phyloP scores from a whole-genome alignment of 768 basidiomycete species.

The button mushroom (Agaricus bisporus) region DNA sequence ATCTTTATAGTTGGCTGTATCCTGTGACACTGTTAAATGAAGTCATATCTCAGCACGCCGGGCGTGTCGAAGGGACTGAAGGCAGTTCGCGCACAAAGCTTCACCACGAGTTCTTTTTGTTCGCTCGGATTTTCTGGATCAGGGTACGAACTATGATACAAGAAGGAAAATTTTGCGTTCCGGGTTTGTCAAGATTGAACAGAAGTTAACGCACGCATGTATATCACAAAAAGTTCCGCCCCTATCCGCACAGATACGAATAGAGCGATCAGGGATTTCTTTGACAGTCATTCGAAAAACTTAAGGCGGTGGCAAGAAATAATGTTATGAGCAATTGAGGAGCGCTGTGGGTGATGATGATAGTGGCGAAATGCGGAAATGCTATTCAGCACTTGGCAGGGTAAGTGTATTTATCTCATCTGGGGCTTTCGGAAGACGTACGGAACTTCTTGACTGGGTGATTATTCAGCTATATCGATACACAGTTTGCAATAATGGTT shows the following conservation, averaged over 20 bases:
- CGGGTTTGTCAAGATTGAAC: not conserved
- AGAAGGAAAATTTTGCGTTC: not conserved
- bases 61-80: not conserved
- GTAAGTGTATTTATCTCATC: constrained; percentile 1
- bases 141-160: constrained; percentile 54
- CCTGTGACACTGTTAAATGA: constrained; percentile 66
- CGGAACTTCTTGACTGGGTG: not conserved
- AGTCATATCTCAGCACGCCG: not conserved
- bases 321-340: not conserved
- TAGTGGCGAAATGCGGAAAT: not conserved
- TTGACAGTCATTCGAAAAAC: not conserved
- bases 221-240: constrained; percentile 94
- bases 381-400: not conserved
- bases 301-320: not conserved
- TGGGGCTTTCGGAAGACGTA: constrained; percentile 6
- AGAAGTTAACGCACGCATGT: constrained; percentile 53
- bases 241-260: constrained; percentile 81
- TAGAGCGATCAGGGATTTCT: constrained; percentile 64
- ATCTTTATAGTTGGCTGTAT: constrained; percentile 82
- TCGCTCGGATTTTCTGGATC: constrained; percentile 56
- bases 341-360: not conserved
- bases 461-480: too few species aligned
- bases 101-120: constrained; percentile 81
- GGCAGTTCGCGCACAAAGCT: constrained; percentile 54
- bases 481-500: too few species aligned